Base-by-base conservation (phyloP, 257 asterid species). In the Thymus quinquecostatus region DNA sequence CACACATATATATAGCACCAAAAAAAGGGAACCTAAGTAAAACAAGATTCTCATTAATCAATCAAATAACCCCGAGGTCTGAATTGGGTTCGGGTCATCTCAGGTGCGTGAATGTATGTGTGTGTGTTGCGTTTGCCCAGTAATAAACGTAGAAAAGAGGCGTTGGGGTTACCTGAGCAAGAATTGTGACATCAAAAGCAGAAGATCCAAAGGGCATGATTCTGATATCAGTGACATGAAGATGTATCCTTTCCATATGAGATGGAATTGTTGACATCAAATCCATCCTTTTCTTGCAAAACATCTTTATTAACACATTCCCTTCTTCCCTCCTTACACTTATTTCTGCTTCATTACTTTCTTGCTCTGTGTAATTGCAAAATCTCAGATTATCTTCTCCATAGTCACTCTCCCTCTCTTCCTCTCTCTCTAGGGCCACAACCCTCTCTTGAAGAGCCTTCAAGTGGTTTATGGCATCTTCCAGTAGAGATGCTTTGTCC, bases 391-490 rank as follows among this genome's bases (percentile, higher is more conserved):
- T 21, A 21, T 21, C 21, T 21, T 21, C 21, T 21, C 21, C 21
- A 21, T 21, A 21, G 21, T 21, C 21, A 21, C 21, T 21, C 21
- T 21, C 21, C 10, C 38, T 4, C 14, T 49, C 70, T 28, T 75
- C 48, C 6, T 43, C 48, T 43, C 48, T 82, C 66, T 87, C 90
- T 7, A 84, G 80, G 6, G 8, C 34, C 10, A 32, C 71, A 36
- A 88, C 75, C 8, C 87, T 77, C 66, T 86, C 83, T 86, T 88
- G 70, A 71, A 88, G 91, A n/a, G 64, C 28, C 72, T 80, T 75
- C 74, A 80, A 67, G 78, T 83, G 61, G 51, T 69, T 70, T 5
- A 66, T 70, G 10, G 81, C 81, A 60, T 83, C 85, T 75, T 81
- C 83, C 5, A 83, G 87, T 9, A 80, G 65, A 63, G 82, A 68